Evolutionary conservation across 805 yeast genomes (phyloP), one percentile per base, ranked within the genome.

Genomic region (Metschnikowia koreensis): DNA sequence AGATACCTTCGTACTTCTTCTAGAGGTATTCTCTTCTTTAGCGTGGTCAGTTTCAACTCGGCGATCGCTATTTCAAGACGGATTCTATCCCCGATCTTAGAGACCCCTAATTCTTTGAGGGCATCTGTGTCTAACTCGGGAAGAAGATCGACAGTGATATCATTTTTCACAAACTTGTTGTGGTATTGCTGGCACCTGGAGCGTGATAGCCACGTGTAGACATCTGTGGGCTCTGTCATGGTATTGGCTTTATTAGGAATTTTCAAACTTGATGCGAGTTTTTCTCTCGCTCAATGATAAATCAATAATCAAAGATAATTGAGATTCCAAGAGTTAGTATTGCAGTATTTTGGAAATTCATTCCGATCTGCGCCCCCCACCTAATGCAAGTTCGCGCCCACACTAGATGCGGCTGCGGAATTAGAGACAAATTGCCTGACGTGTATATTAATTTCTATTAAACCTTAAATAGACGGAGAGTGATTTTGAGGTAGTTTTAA

Each of bases 51-150:
- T 16, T 80, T 74, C 51, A 82, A 60, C 40, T 72, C 66, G 31
- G 78, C 72, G 3, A 88, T 74, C 17, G 86, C 84, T 13, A 81
- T 72, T 60, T 85, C 81, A 10, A 93, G 67, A 29, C 86, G 74
- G 17, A 93, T 73, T 28, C 97, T 73, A 66, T 94, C 98, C 1
- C 98, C 97, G 13, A 93, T 81, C 57, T 82, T 86, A n/a, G 60
- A 56, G 10, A 93, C 67, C 0, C 97, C 96, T 10, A 94, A 64
- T 51, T 86, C 94, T 44, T 77, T 80, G 50, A 93, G 75, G 0
- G 90, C 81, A 7, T 69, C 74, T 41, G 79, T 74, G 60, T 89
- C 96, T 41, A 84, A 69, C 53, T 82, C 86, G 5, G 81, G 70
- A 7, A 86, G 58, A 7, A 86, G 67, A 47, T 83, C 87, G 22